These are phyloP conservation scores for Hamigera avellanea DNA, from an alignment of 495 filamentous ascomycete genomes.

Conservation along the genomic window DNA sequence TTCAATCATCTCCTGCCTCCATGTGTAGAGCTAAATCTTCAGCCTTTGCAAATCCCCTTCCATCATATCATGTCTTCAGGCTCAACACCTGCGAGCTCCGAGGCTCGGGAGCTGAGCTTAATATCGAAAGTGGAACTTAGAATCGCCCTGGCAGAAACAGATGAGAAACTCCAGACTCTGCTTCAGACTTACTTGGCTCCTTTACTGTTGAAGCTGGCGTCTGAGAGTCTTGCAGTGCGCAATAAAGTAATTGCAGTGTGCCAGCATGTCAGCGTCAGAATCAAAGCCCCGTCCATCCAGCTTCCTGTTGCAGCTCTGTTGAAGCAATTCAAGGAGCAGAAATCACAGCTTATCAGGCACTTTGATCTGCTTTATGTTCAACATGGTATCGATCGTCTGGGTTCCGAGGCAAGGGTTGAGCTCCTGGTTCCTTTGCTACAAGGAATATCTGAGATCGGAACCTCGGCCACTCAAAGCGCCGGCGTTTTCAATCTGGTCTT, in stretches of 20 bases:
- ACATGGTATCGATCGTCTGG: constrained; percentile 66
- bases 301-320: constrained; percentile 75
- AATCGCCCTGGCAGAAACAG: constrained; percentile 77
- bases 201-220: constrained; percentile 72
- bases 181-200: constrained; percentile 72
- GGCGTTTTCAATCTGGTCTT: constrained; percentile 78
- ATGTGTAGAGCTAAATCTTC: not conserved
- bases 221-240: constrained; percentile 67
- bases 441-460: constrained; percentile 58
- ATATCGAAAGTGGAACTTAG: constrained; percentile 84
- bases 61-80: constrained; percentile 26
- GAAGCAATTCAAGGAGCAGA: constrained; percentile 79
- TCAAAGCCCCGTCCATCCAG: constrained; percentile 57
- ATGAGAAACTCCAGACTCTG: constrained; percentile 63
- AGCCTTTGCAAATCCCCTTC: not conserved
- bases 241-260: constrained; percentile 68
- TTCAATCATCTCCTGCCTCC: not conserved
- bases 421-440: constrained; percentile 61
- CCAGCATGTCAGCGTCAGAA: constrained; percentile 68
- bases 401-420: constrained; percentile 47
- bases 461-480: constrained; percentile 48
- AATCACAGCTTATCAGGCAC: constrained; percentile 61
- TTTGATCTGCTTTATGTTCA: constrained; percentile 86
- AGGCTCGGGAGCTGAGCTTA: constrained; percentile 70
- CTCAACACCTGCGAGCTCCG: constrained; percentile 32